Evolutionary conservation across 306 rosid genomes (phyloP).

Genomic region (Lagenaria siceraria): DNA sequence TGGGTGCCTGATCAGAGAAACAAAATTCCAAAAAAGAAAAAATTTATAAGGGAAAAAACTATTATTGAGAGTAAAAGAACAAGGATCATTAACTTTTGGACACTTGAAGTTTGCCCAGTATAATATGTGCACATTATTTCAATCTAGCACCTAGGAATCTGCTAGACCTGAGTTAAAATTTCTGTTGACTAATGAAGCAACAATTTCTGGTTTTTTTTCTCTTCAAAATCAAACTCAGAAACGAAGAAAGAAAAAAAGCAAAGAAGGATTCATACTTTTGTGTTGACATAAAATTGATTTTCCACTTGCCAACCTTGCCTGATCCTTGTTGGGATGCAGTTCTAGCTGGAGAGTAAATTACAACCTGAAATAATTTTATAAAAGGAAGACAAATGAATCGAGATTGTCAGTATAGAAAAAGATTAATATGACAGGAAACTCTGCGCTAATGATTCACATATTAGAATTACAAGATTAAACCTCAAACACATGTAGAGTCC

Average conservation of each 20-base stretch:
- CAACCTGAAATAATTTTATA: constrained; percentile 40
- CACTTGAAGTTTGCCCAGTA: background rate
- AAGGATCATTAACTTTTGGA: background rate
- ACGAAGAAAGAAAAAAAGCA: background rate
- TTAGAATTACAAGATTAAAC: background rate
- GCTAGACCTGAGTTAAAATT: background rate
- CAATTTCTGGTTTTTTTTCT: background rate
- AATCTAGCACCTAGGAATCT: background rate
- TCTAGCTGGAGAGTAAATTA: constrained; percentile 93
- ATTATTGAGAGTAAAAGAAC: background rate
- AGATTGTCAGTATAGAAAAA: background rate
- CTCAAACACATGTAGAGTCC: background rate
- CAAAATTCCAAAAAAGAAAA: background rate
- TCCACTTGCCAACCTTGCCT: constrained; percentile 91
- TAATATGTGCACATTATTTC: background rate
- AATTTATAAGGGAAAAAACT: background rate
- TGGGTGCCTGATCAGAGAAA: background rate
- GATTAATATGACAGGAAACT: background rate
- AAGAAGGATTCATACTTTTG: constrained; percentile 43
- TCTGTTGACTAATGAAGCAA: background rate
- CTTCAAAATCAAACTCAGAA: background rate
- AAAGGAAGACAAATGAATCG: background rate
- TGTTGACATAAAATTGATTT: constrained; percentile 85
- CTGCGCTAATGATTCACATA: background rate
- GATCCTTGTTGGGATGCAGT: constrained; percentile 97